Evolutionary conservation across 2,329 filamentous ascomycete genomes (phyloP).

Genomic region (Rhexocercosporidium sp.): DNA sequence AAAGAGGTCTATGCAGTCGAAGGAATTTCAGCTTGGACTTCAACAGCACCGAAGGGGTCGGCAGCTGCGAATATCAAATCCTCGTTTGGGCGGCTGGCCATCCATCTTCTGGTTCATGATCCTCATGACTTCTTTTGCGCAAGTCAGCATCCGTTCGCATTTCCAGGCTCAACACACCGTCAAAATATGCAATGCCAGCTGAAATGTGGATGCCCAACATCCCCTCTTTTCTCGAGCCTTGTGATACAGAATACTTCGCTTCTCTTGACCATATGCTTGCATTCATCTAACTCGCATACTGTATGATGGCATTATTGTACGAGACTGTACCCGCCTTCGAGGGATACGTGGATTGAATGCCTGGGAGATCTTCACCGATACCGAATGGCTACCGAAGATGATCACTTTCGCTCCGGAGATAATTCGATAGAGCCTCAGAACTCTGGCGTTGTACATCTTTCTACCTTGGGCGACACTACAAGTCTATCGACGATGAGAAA

Average conservation of each 20-base stretch:
- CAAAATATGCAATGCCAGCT: slow-evolving; percentile 89
- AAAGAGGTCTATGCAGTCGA: slow-evolving; percentile 73
- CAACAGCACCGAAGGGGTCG: too few species aligned
- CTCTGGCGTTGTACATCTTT: too few species aligned
- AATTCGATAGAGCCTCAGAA: too few species aligned
- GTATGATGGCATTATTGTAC: slow-evolving; percentile 84
- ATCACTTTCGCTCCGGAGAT: slow-evolving; percentile 71
- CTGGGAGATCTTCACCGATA: slow-evolving; percentile 86
- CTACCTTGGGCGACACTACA: too few species aligned
- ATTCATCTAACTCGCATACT: slow-evolving; percentile 88
- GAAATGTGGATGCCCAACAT: slow-evolving; percentile 95
- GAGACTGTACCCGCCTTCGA: slow-evolving; percentile 84
- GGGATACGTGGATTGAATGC: slow-evolving; percentile 85
- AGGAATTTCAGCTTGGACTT: too few species aligned
- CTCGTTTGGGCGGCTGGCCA: too few species aligned
- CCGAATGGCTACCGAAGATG: slow-evolving; percentile 65
- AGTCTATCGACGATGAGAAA: too few species aligned
- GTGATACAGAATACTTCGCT: slow-evolving; percentile 71
- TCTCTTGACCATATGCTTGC: slow-evolving; percentile 88
- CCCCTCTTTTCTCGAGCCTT: slow-evolving; percentile 82
- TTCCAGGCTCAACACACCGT: slow-evolving; percentile 67
- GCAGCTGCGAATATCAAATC: too few species aligned
- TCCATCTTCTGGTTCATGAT: slow-evolving; percentile 77
- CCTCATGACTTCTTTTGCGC: slow-evolving; percentile 88
- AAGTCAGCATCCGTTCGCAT: slow-evolving; percentile 82